Evolutionary conservation across 2,329 filamentous ascomycete species (phyloP).

Genomic region (Ascochyta pisi): DNA sequence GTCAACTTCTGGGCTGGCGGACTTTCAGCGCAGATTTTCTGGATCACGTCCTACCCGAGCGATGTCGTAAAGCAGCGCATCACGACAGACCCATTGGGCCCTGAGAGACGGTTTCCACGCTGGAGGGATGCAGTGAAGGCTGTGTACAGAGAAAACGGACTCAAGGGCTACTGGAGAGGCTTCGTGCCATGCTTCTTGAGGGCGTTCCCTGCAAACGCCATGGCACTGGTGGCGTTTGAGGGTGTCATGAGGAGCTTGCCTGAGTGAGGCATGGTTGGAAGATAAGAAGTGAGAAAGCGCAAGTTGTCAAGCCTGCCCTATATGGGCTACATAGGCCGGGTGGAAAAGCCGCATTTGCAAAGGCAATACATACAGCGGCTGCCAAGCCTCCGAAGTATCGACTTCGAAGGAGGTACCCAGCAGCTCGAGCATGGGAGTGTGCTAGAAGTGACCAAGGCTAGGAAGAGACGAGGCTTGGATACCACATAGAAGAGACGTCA

Average conservation of each 20-base stretch:
- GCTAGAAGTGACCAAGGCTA: background rate
- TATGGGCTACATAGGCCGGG: background rate
- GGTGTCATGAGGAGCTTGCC: conserved; percentile 74
- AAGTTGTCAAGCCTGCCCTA: background rate
- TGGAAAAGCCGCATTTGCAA: background rate
- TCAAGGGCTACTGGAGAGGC: conserved; percentile 85
- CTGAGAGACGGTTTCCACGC: conserved; percentile 66
- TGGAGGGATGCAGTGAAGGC: conserved; percentile 83
- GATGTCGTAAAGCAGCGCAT: conserved; percentile 96
- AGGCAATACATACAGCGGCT: background rate
- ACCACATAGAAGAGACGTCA: background rate
- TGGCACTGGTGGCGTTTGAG: conserved; percentile 93
- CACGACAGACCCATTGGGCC: conserved; percentile 90
- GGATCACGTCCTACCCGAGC: conserved; percentile 88
- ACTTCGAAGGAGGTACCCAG: conserved; percentile 1
- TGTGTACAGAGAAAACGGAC: conserved; percentile 78
- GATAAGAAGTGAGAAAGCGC: background rate
- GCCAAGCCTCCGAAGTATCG: conserved; percentile 7
- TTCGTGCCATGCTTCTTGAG: conserved; percentile 93
- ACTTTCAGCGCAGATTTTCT: conserved; percentile 90
- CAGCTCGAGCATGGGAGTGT: conserved; percentile 6
- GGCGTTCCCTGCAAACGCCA: conserved; percentile 94
- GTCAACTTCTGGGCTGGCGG: conserved; percentile 99
- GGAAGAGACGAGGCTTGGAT: background rate
- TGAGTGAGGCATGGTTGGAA: conserved; percentile 25